A percentile compares a stretch with the other conserved stretches of the same genome.
Conservation (phyloP, 2,329 filamentous ascomycete species). For the Clonostachys sp. region DNA sequence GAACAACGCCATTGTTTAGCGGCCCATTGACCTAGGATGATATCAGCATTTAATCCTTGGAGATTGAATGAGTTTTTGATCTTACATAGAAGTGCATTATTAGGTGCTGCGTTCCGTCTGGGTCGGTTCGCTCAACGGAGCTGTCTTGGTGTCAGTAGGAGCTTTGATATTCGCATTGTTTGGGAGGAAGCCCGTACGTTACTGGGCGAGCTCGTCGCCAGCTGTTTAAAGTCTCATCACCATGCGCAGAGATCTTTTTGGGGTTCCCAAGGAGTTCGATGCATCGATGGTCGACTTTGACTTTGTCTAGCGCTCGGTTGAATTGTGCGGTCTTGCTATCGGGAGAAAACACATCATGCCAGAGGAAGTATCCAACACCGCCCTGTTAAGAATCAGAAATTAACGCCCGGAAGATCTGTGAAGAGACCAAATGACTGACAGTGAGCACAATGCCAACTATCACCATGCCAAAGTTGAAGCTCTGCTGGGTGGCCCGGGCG, state of each 20-base stretch:
- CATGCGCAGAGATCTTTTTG: constrained; percentile 74
- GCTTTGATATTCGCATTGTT: background rate
- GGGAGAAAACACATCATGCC: constrained; percentile 76
- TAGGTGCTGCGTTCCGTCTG: constrained; percentile 73
- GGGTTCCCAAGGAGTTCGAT: constrained; percentile 63
- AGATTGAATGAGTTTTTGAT: constrained; percentile 1
- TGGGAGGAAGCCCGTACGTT: constrained; percentile 32
- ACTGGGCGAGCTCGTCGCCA: constrained; percentile 68
- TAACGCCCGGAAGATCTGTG: background rate
- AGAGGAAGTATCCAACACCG: constrained; percentile 74
- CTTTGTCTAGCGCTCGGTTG: constrained; percentile 77
- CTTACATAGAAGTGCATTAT: constrained; percentile 79
- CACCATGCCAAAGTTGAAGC: constrained; percentile 80
- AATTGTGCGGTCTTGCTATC: constrained; percentile 85
- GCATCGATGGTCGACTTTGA: constrained; percentile 70
- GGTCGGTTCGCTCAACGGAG: constrained; percentile 64
- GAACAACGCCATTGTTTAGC: constrained; percentile 65
- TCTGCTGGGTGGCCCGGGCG: constrained; percentile 82
- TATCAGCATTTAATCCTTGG: constrained; percentile 7
- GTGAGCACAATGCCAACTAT: constrained; percentile 71
- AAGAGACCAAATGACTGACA: constrained; percentile 38
- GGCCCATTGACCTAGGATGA: constrained; percentile 67
- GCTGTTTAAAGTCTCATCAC: constrained; percentile 75
- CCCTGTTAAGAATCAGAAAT: constrained; percentile 42
- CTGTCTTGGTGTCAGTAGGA: constrained; percentile 30